Evolutionary conservation across 2,329 filamentous ascomycete genomes (phyloP).

Genomic region (Fusarium virguliforme): DNA sequence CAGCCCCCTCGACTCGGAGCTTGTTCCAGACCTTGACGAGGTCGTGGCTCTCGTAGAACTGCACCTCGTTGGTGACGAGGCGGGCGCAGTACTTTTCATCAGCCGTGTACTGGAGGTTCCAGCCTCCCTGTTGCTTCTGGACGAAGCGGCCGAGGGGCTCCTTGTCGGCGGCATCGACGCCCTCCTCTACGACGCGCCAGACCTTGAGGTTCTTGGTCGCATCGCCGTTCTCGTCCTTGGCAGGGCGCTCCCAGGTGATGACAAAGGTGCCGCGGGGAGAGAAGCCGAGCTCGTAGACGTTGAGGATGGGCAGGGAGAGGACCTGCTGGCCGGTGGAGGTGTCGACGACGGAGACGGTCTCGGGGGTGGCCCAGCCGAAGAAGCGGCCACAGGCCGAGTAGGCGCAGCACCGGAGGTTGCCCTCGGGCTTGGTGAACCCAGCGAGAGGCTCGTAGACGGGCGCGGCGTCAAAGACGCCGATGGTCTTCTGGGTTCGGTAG

Average conservation of each 20-base stretch:
- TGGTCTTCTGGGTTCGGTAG: slow-evolving; percentile 96
- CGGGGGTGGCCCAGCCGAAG: slow-evolving; percentile 93
- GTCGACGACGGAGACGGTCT: slow-evolving; percentile 89
- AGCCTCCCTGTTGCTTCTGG: slow-evolving; percentile 94
- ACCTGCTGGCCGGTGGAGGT: slow-evolving; percentile 82
- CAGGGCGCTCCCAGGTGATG: slow-evolving; percentile 95
- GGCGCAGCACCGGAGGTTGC: slow-evolving; percentile 92
- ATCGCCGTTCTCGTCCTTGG: slow-evolving; percentile 94
- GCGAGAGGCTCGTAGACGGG: slow-evolving; percentile 89
- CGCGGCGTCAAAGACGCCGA: slow-evolving; percentile 92
- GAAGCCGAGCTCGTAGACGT: slow-evolving; percentile 95
- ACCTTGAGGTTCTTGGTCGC: slow-evolving; percentile 97
- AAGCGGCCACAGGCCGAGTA: slow-evolving; percentile 98
- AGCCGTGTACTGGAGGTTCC: slow-evolving; percentile 96
- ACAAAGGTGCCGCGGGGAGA: slow-evolving; percentile 93
- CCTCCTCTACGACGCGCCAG: slow-evolving; percentile 86
- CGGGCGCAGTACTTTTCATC: slow-evolving; percentile 96
- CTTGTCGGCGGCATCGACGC: slow-evolving; percentile 74
- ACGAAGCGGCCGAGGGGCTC: slow-evolving; percentile 90
- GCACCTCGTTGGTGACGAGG: slow-evolving; percentile 95
- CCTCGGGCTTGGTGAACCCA: slow-evolving; percentile 90
- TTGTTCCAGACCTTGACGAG: slow-evolving; percentile 94
- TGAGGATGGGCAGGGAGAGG: slow-evolving; percentile 81
- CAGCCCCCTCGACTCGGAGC: slow-evolving; percentile 90
- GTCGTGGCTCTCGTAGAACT: slow-evolving; percentile 94